These are phyloP conservation scores for Thielaviopsis musarum DNA, from an alignment of 2,329 filamentous ascomycete species.

Conservation along the genomic window DNA sequence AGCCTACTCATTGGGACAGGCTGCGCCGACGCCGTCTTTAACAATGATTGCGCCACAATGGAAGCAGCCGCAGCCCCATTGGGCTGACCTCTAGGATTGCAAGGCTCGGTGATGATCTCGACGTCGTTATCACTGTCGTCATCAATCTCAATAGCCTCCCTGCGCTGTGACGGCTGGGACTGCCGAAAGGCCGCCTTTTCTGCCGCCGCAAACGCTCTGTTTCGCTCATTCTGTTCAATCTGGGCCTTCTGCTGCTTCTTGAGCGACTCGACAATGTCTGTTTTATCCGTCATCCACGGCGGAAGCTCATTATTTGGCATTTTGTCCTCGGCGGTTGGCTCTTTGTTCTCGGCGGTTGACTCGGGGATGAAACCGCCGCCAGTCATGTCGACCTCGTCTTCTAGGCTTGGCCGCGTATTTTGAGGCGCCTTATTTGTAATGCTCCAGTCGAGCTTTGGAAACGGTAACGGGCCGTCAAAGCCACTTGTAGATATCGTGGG, in stretches of 20 bases:
- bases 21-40: not conserved
- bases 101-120: conserved; percentile 32
- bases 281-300: conserved; percentile 53
- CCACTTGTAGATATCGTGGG: conserved; percentile 17
- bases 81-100: too few species aligned
- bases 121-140: conserved; percentile 38
- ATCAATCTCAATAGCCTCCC: conserved; percentile 43
- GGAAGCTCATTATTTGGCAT: conserved; percentile 43
- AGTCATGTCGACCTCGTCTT: not conserved
- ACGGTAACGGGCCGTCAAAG: conserved; percentile 71
- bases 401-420: not conserved
- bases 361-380: conserved; percentile 6
- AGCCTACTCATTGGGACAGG: not conserved
- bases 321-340: conserved; percentile 7
- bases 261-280: conserved; percentile 48
- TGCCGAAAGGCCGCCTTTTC: conserved; percentile 23
- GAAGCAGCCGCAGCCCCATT: not conserved
- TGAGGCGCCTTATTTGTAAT: not conserved
- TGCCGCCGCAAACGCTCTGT: conserved; percentile 38
- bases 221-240: conserved; percentile 44
- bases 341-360: conserved; percentile 6
- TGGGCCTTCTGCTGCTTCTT: conserved; percentile 41
- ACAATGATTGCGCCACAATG: not conserved
- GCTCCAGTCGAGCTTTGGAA: conserved; percentile 61
- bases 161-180: conserved; percentile 20